These are phyloP conservation scores for Sclerotinia borealis DNA, from an alignment of 2,329 filamentous ascomycete species.

Conservation along the genomic window DNA sequence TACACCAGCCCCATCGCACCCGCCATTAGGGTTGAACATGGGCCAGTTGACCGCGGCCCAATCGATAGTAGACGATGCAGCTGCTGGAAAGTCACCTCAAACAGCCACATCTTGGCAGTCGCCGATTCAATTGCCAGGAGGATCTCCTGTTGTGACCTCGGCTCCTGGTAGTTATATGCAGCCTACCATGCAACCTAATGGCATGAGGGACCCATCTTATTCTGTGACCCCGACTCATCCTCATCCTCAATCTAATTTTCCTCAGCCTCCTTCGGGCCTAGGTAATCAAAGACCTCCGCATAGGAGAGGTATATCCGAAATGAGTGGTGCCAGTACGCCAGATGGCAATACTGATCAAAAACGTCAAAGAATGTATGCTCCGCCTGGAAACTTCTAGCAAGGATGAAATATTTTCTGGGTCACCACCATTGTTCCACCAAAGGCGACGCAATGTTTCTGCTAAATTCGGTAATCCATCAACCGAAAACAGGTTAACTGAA, in stretches of 20 bases:
- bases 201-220: slow-evolving; percentile 28
- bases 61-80: slow-evolving; percentile 31
- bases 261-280: slow-evolving; percentile 19
- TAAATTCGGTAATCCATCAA: background rate
- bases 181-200: slow-evolving; percentile 1
- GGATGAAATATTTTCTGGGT: slow-evolving; percentile 7
- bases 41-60: slow-evolving; percentile 26
- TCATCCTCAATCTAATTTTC: slow-evolving; percentile 22
- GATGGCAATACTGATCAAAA: slow-evolving; percentile 30
- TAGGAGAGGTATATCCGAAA: slow-evolving; percentile 30
- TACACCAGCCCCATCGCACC: slow-evolving; percentile 21
- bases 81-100: slow-evolving; percentile 31
- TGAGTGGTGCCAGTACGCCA: slow-evolving; percentile 21
- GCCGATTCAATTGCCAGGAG: slow-evolving; percentile 28
- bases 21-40: slow-evolving; percentile 29
- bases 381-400: slow-evolving; percentile 23
- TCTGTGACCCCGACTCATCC: slow-evolving; percentile 28
- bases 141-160: slow-evolving; percentile 27
- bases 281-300: slow-evolving; percentile 24
- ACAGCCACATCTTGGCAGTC: slow-evolving; percentile 31
- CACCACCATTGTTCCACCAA: background rate
- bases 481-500: background rate
- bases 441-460: background rate
- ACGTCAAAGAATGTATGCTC: slow-evolving; percentile 30
- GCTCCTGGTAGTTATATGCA: slow-evolving; percentile 25